Evolutionary conservation across 1,284 basidiomycete species (phyloP), one percentile per base, ranked within the genome.

Genomic region (Schizopora paradoxa): DNA sequence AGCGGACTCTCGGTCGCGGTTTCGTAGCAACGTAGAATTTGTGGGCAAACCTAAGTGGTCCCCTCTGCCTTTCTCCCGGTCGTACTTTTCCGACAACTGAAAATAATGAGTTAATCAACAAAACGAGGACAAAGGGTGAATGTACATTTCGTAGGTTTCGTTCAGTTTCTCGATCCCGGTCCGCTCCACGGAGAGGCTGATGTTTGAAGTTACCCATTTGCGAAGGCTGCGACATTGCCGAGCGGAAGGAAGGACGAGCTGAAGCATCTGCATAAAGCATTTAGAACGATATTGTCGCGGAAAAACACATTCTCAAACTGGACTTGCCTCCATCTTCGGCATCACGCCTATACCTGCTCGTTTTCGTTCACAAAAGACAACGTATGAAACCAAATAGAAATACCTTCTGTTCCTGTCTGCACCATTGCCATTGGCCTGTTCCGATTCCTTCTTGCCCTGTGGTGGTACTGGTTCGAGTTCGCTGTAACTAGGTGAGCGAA

Each of bases 191-290:
- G 53, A 83, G 65, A 18, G 87, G 85, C 56, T 89, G 87, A 56
- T 90, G 87, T 56, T 87, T 85, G 65, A 89, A 90, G 59, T 88
- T 89, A 43, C 88, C 87, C 86, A 90, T 90, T 66, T 89, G 86
- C 33, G 87, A 87, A 25, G 85, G 84, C 56, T 90, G 86, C 27
- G 84, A 76, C 39, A 85, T 69, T 11, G 79, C 69, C 16, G 82
- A 74, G 27, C 86, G 78, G 59, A 87, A 89, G 5, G 79, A 73
- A 21, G 82, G 75, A 43, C 86, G 73, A 8, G 76, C 58, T 39
- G 79, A 64, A 43, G 69, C 63, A 65, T 83, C 77, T 77, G 55
- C 11, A 47, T 32, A 41, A 49, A 6, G 35, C 29, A 16, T 46
- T 34, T 19, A 37, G 22, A 40, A 54, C 37, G 42, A 47, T 49